Evolutionary conservation across 345 rosid genomes (phyloP), one percentile per base, ranked within the genome.

Genomic region (Salix koriyanagi): DNA sequence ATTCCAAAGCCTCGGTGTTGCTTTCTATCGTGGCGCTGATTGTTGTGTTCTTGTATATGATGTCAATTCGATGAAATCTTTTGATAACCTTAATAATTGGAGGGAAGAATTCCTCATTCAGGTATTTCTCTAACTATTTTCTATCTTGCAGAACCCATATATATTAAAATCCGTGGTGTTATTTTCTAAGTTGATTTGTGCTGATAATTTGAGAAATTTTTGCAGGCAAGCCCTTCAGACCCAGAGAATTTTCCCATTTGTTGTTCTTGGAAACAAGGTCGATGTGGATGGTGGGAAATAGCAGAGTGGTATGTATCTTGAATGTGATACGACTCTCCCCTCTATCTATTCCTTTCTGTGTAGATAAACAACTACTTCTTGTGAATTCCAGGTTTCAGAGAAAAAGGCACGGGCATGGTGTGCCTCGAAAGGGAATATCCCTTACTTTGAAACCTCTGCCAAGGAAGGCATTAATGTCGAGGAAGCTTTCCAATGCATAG

Each of bases 341-440:
- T 42, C 23, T 64, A 15, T 39, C 36, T 21, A 19, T 64, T 37
- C 21, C 14, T 39, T 21, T 18, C 25, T 34, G 30, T 13, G 44
- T 62, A 15, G 36, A 21, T 32, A 19, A 48, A 52, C 32, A 52
- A 13, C 11, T 15, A 19, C 19, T 65, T 71, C 16, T 61, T 30
- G 41, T 67, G 23, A 58, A 62, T 34, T 70, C 4, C 81, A 96
- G 99, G 98, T 96, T 71, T 89, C 97, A 7, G 99, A 94, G 90
- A 96, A 96, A 75, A 96, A 92, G 73, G 99, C 94, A 60, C 86
- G 90, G 83, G 97, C 97, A 2, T 96, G 99, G 98, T 96, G 99
- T 85, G 97, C 97, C 75, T 91, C 97, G 6, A 96, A 96, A 86
- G 97, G 98, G 65, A 94, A 96, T 80, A 96, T 94, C 74, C 97